Conservation (phyloP, 1,284 basidiomycete genomes). For the Cryptococcus sp. region DNA sequence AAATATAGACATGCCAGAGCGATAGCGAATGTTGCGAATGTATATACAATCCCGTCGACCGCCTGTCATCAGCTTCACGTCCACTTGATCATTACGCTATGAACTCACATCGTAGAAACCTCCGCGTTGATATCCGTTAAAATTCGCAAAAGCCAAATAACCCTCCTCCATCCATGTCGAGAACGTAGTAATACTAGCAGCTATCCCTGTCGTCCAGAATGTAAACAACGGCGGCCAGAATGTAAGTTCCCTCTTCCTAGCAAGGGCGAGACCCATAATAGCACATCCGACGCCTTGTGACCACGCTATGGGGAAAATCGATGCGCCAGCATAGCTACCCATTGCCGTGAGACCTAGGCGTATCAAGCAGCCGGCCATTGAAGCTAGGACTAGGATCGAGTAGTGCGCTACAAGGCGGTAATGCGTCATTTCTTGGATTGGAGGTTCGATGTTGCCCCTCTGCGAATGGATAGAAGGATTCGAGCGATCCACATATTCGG, state of each 20-base stretch:
- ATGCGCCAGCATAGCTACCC: conserved; percentile 55
- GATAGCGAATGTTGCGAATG: conserved; percentile 70
- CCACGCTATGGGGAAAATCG: conserved; percentile 81
- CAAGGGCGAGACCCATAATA: conserved; percentile 77
- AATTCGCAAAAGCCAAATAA: conserved; percentile 81
- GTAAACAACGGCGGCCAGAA: conserved; percentile 80
- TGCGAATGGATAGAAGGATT: conserved; percentile 2
- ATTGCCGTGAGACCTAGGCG: conserved; percentile 70
- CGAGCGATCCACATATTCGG: no score
- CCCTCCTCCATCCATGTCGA: conserved; percentile 89
- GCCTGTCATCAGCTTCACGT: conserved; percentile 54
- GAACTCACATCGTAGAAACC: conserved; percentile 71
- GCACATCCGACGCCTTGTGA: conserved; percentile 85
- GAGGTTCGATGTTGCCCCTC: conserved; percentile 12
- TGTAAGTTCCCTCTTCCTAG: conserved; percentile 64
- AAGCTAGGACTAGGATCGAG: conserved; percentile 67
- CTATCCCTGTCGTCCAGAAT: conserved; percentile 88
- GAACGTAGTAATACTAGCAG: conserved; percentile 94
- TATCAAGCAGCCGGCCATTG: conserved; percentile 72
- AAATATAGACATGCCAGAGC: conserved; percentile 52
- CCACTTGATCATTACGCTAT: not conserved
- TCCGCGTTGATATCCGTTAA: conserved; percentile 55
- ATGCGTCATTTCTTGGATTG: conserved; percentile 12
- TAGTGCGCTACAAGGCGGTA: conserved; percentile 35
- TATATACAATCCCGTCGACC: conserved; percentile 77